Evolutionary conservation across 2,329 filamentous ascomycete species (phyloP), one percentile per base, ranked within the genome.

Genomic region (Pseudopyrenochaeta lycopersici): DNA sequence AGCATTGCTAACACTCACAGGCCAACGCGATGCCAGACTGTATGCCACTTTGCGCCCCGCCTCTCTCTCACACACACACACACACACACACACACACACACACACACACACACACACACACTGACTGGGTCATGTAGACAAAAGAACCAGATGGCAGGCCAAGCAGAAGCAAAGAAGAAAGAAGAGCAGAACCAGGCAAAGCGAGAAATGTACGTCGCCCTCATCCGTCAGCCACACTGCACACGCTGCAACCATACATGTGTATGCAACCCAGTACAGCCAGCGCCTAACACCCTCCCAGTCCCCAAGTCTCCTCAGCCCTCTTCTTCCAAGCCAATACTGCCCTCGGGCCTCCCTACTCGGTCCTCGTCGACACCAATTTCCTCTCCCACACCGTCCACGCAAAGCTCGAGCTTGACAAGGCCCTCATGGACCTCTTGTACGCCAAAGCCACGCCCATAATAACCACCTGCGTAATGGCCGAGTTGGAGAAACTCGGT

Each of bases 381-480:
- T 73, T 74, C 58, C 70, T 73, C 57, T 71, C 72, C 9, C 92
- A 97, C 77, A 95, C 92, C 0, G 91, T 98, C 1, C 90, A 93
- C 76, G 87, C 90, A 64, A 98, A 99, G 79, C 85, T 98, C 17
- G 91, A 93, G 30, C 81, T 98, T 11, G 84, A 96, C 17, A 89
- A 94, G 56, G 88, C 89, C 2, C 91, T 97, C 81, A 97, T 97
- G 91, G 92, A 97, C 75, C 90, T 91, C 48, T 84, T 99, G 4
- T 96, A 93, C 74, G 94, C 94, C 15, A 96, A 96, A 69, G 95
- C 91, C 74, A 91, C 88, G 18, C 92, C 92, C 15, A 89, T 95
- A 61, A 92, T 98, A 63, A 97, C 92, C 1, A 85, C 86, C 9
- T 74, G 71, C 90, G 79, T 88, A 88, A 64, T 93, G 84, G 89